Base-by-base conservation (phyloP, 2,329 filamentous ascomycete species). In the Ramularia endophylla region DNA sequence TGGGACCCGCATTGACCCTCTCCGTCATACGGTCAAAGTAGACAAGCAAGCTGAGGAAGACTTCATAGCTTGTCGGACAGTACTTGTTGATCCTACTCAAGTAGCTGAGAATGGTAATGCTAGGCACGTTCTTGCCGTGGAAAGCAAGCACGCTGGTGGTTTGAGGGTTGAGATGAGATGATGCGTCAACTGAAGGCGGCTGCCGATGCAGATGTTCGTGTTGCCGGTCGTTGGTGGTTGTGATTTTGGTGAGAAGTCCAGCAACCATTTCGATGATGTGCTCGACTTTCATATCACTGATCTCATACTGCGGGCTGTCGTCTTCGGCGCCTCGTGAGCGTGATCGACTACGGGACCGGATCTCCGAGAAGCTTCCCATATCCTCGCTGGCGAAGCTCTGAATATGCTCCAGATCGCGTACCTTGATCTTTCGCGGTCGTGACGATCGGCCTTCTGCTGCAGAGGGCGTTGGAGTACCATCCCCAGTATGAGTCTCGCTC, bases 21-120 rank as follows among this genome's bases (percentile, higher is more conserved):
- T 97, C 92, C 31, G 90, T 95, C 92, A 98, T 98, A 48, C 92
- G 85, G 63, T 98, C 92, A 66, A 98, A 98, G 66, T 97, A 98
- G 22, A 98, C 89, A 41, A 98, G 69, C 57, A 98, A 68, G 61
- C 89, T 95, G 46, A 98, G 70, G 60, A 98, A 98, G 0, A 98
- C 92, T 65, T 98, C 92, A 62, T 95, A 98, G 1, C 92, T 97
- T 5, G 92, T 97, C 0, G 92, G 92, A 59, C 92, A 98, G 67
- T 98, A 98, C 69, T 95, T 95, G 69, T 98, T 90, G 61, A 98
- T 97, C 46, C 92, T 82, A 56, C 83, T 90, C 39, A 98, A 71
- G 58, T 98, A 98, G 73, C 88, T 97, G 46, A 94, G 72, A 47
- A 98, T 97, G 15, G 89, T 95, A 57, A 98, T 98, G 59, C 85